Evolutionary conservation across 129 eudicot species (phyloP), one percentile per base, ranked within the genome.

Genomic region (Tagetes erecta): DNA sequence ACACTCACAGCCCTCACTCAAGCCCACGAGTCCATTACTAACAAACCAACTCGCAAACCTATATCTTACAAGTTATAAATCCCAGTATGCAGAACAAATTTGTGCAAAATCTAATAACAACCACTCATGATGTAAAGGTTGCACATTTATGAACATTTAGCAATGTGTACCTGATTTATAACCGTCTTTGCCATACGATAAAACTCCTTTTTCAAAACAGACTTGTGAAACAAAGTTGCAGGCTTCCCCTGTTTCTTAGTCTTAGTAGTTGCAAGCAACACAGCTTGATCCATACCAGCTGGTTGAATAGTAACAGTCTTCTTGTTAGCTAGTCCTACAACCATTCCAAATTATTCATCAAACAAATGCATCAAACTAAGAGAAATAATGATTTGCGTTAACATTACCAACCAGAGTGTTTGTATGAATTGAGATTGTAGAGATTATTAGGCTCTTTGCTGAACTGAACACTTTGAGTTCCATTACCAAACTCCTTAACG

Each of bases 271-370:
- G 97, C 96, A 50, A 94, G 91, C 39, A 94, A 64, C 74, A 94
- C 83, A 68, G 89, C 70, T 47, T 88, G 92, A n/a, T 94, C 98
- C 72, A 90, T 90, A 50, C 96, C 96, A 14, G 82, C 83, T 68
- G 97, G 87, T 75, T 90, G 97, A 81, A 94, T 85, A 45, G 98
- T 87, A 36, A 94, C 96, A 20, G 98, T 94, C 74, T 94, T 94
- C 91, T 88, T 86, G 86, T 94, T 90, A 13, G 98, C 97, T 67
- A 94, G 73, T 0, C 98, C 98, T 93, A 71, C 1, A 47, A 20
- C 27, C 27, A 20, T 20, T 20, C 27, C 27, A 20, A 20, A 20
- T 20, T 20, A 20, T 20, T 20, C 27, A 20, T 20, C 27, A 20
- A 20, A 20, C 27, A 20, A 20, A 20, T 20, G 27, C 27, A 20